These are phyloP conservation scores for Tylopilus sp. DNA, from an alignment of 1,284 basidiomycete genomes.

Conservation along the genomic window DNA sequence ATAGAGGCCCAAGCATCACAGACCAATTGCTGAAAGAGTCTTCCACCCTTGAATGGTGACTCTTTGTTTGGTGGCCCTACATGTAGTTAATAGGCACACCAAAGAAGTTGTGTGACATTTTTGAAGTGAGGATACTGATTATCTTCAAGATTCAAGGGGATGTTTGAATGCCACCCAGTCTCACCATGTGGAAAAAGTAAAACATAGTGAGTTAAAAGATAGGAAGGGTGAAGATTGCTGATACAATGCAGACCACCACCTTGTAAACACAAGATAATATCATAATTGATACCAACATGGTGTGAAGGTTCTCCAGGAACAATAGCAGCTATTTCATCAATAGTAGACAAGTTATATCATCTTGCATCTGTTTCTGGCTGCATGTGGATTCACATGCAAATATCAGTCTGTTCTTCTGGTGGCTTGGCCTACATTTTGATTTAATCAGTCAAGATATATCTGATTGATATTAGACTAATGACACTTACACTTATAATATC, in stretches of 20 bases:
- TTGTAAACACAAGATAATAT: slow-evolving; percentile 23
- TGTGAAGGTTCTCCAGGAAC: slow-evolving; percentile 34
- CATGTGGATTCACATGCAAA: slow-evolving; percentile 6
- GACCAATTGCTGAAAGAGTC: slow-evolving; percentile 54
- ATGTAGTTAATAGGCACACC: slow-evolving; percentile 27
- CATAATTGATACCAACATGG: background rate
- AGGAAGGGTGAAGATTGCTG: slow-evolving; percentile 47
- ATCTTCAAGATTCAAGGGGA: slow-evolving; percentile 21
- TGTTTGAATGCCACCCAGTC: slow-evolving; percentile 50
- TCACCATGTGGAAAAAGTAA: slow-evolving; percentile 53
- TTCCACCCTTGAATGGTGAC: slow-evolving; percentile 43
- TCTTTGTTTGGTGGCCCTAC: background rate
- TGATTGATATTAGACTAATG: too few relatives aligned
- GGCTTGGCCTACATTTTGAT: too few relatives aligned
- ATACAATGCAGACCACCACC: slow-evolving; percentile 44
- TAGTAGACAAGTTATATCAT: slow-evolving; percentile 42
- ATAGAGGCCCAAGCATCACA: slow-evolving; percentile 49
- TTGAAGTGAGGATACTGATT: slow-evolving; percentile 6
- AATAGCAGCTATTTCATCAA: slow-evolving; percentile 40
- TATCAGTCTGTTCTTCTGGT: too few relatives aligned
- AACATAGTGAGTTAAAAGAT: slow-evolving; percentile 52
- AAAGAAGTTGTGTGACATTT: slow-evolving; percentile 27
- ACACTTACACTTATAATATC: too few relatives aligned
- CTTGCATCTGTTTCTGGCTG: slow-evolving; percentile 21
- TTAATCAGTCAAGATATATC: too few relatives aligned